Evolutionary conservation across 352 stramenopile genomes (phyloP), one percentile per base, ranked within the genome.

Genomic region (Bremia lactucae): DNA sequence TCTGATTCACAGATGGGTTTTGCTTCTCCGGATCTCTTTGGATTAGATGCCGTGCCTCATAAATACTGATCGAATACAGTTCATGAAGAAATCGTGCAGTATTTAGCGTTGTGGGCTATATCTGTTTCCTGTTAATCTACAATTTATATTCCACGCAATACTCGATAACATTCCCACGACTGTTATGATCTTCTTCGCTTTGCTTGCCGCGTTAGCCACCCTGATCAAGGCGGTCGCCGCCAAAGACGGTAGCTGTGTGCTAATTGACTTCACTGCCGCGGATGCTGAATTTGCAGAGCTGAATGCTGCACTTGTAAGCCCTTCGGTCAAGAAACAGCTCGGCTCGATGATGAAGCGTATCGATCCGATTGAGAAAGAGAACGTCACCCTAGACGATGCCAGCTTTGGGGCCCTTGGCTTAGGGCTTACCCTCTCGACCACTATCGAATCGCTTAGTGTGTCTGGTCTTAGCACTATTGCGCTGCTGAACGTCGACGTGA

Each of bases 401-500:
- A 66, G 52, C 13, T 55, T 67, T 42, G 29, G 15, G 4, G 6
- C 41, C 15, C 51, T 79, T 15, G 67, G 67, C 45, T 31, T 67
- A 33, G 43, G 72, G 39, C 52, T 79, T 28, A 59, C 47, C 24
- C 43, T 79, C 47, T 64, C 62, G 33, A 61, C 59, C 1, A 56
- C 59, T 21, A 65, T 83, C 47, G 44, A 79, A 26, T 49, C 41
- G 24, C 46, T 83, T 23, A 71, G 58, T 23, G 42, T 75, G 41
- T 53, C 40, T 5, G 70, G 70, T 4, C 49, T 83, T 24, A 58
- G 47, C 18, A 66, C 36, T 31, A 26, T 83, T 33, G 8, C 23
- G 6, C 64, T 59, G 11, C 35, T 65, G 22, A 33, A 61, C 25
- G 23, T 79, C 18, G 68, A 77, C 49, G 62, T 61, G 10, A 64